Evolutionary conservation across 2,329 filamentous ascomycete genomes (phyloP), one percentile per base, ranked within the genome.

Genomic region (Chlorencoelia australis): DNA sequence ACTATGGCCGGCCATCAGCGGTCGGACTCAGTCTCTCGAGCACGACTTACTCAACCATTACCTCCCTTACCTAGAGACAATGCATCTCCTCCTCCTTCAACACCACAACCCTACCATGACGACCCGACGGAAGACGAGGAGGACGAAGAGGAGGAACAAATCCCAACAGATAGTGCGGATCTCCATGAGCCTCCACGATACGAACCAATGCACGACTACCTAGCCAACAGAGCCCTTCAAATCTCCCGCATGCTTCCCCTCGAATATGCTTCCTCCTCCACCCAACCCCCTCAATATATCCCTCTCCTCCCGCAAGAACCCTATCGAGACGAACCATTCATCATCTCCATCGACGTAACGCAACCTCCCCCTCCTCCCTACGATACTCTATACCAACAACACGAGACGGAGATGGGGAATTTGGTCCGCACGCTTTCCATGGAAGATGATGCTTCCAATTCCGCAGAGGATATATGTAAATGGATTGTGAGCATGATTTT

Each of bases 161-260:
- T 8, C 26, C 28, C 28, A 33, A 9, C 15, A 17, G 19, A 33
- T 27, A 33, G 19, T 29, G 22, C 16, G 15, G 18, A 24, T 9
- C 17, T 26, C 14, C 33, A 21, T 11, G 26, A 40, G 26, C 51
- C 51, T 31, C 51, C 51, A 10, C 38, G 35, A 20, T 54, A 54
- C 27, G 45, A 50, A 33, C 50, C 51, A 2, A 54, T 54, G 51
- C 47, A 51, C 40, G 50, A 54, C 29, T 54, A 54, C 29, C 41
- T 54, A 9, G 37, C 33, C 17, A 30, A 11, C 4, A 42, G 51
- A 21, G 41, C 46, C 9, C 47, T 41, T 17, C 21, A 19, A 37
- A 32, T 35, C 17, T 34, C 26, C 29, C 35, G 22, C 21, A 37
- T 17, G 25, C 13, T n/a, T 21, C 35, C 29, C 22, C 24, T 40